These are phyloP conservation scores for Puccinia novopanici DNA, from an alignment of 1,284 basidiomycete genomes.

Conservation along the genomic window DNA sequence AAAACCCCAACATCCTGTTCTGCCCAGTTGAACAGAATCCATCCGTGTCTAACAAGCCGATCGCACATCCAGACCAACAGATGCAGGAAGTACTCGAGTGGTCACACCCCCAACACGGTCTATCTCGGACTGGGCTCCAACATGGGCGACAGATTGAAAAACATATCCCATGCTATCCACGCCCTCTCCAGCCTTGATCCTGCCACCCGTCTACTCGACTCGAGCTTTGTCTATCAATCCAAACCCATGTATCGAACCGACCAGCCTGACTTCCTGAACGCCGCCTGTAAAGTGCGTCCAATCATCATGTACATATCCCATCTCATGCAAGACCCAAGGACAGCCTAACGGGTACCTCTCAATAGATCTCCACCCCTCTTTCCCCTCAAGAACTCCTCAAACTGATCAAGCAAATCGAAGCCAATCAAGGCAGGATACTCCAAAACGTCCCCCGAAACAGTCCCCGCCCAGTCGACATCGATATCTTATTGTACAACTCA, in stretches of 20 bases:
- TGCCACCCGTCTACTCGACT: constrained; percentile 67
- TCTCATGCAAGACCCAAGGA: neutral
- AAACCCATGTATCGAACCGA: constrained; percentile 92
- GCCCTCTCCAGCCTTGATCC: constrained; percentile 43
- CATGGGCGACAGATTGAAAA: constrained; percentile 14
- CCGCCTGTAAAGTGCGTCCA: constrained; percentile 74
- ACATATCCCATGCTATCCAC: constrained; percentile 18
- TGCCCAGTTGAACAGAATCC: too few species aligned
- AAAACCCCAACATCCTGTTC: too few species aligned
- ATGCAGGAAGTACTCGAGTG: too few species aligned
- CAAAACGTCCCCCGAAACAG: constrained; percentile 76
- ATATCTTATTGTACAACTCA: constrained; percentile 80
- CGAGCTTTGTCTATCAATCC: constrained; percentile 91
- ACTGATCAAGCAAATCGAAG: constrained; percentile 75
- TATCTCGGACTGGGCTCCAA: constrained; percentile 43
- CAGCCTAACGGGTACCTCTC: neutral
- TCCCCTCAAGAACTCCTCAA: constrained; percentile 68
- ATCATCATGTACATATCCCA: constrained; percentile 53
- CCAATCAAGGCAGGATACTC: constrained; percentile 71
- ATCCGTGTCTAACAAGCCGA: too few species aligned
- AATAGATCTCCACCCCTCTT: constrained; percentile 73
- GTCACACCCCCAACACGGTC: neutral
- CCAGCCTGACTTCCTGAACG: constrained; percentile 87
- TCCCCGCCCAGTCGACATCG: constrained; percentile 86
- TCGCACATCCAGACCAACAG: too few species aligned